These are phyloP conservation scores for Talaromyces wortmannii DNA, from an alignment of 495 filamentous ascomycete genomes.

Conservation along the genomic window DNA sequence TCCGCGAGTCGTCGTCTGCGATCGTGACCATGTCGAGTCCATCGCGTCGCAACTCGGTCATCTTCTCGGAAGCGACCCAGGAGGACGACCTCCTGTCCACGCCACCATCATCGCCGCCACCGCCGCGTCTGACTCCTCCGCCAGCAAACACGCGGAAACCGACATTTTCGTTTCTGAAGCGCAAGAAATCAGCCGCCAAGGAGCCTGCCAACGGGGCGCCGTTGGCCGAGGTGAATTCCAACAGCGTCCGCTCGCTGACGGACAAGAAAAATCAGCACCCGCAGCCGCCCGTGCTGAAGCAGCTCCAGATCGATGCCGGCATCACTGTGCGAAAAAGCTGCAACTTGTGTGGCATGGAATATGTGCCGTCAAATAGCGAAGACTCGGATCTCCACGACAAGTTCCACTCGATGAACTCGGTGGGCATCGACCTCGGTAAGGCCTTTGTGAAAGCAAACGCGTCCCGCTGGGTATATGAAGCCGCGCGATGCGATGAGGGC, in stretches of 20 bases:
- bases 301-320: constrained; percentile 64
- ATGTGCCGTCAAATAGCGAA: constrained; percentile 58
- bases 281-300: constrained; percentile 40
- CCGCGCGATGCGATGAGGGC: constrained; percentile 36
- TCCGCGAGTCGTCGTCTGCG: constrained; percentile 40
- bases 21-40: constrained; percentile 38
- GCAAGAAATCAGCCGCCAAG: constrained; percentile 35
- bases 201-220: constrained; percentile 28
- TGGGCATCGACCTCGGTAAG: constrained; percentile 58
- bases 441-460: constrained; percentile 42
- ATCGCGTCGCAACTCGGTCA: constrained; percentile 36
- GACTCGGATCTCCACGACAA: constrained; percentile 59
- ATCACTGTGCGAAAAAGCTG: constrained; percentile 54
- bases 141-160: constrained; percentile 49
- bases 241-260: constrained; percentile 36
- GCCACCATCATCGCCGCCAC: constrained; percentile 44
- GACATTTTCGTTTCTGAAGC: constrained; percentile 46
- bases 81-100: constrained; percentile 30
- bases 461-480: constrained; percentile 40
- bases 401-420: constrained; percentile 59
- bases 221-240: constrained; percentile 44
- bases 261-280: constrained; percentile 27
- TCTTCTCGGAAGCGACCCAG: constrained; percentile 39
- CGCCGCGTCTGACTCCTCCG: constrained; percentile 47
- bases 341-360: constrained; percentile 62